Base-by-base conservation (phyloP, 768 basidiomycete genomes). In the Auriculariales sp. region DNA sequence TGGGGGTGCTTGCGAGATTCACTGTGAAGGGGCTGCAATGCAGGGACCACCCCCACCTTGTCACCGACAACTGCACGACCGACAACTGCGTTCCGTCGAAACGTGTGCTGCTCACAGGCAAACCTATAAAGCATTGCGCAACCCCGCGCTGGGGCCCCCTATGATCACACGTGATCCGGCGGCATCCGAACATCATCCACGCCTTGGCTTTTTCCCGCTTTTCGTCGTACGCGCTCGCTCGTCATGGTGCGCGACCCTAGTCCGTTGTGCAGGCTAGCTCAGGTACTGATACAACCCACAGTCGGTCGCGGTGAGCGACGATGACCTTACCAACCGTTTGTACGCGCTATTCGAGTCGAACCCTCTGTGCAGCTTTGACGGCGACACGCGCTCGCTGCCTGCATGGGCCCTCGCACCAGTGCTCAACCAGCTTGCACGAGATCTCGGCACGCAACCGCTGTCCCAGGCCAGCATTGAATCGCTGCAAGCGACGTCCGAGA, bases 391-490 rank as follows among this genome's bases (percentile, higher is more conserved):
- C 31, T 71, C 73, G 17, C 78, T 89, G 55, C 83, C 84, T 11
- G 85, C 75, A 39, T 72, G 77, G 53, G 74, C 72, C n/a, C 74
- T 89, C 32, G 71, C 79, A 31, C 79, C 84, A 56, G 74, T 89
- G 28, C 72, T 89, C 42, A 70, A 73, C 42, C 67, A 74, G n/a
- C 82, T 83, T 56, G 74, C 76, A 30, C 63, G 73, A 4, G 78
- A 78, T 59, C 65, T 74, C 52, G 77, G 78, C 11, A 66, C 71
- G 19, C 72, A 81, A 54, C 73, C 88, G n/a, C 67, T 91, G 55
- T 70, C 72, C 9, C 67, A 69, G 32, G 70, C 77, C 25, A 87
- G 90, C 62, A 71, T 76, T 56, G 68, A 19, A 24, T 44, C 39
- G 19, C 39, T 44, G 22, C 39, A 44, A 25, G 39, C 39, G 22